Percentiles rank a stretch among this genome's conserved stretches.
Conservation (phyloP, 1,284 basidiomycete species). For the Trametes sp. region DNA sequence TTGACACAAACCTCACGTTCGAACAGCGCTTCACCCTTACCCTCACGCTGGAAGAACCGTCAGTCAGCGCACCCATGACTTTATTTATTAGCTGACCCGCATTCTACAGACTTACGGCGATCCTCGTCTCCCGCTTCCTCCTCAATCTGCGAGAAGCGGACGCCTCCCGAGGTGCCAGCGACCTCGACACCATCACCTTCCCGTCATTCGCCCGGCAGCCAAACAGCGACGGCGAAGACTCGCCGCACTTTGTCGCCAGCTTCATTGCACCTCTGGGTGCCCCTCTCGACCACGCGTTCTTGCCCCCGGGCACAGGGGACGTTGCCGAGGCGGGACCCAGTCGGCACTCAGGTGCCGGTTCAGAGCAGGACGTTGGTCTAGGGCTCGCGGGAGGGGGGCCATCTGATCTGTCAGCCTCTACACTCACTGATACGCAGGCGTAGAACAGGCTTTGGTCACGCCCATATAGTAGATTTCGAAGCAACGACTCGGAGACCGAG, state of each 20-base stretch:
- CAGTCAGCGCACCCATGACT: not conserved
- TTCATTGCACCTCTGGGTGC: constrained; percentile 10
- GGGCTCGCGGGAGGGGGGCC: no score
- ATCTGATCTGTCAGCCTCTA: no score
- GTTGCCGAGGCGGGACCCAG: no score
- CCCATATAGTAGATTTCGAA: no score
- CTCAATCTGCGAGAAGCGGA: constrained; percentile 20
- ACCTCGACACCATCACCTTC: constrained; percentile 1
- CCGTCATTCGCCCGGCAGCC: constrained; percentile 2
- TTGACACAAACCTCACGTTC: not conserved
- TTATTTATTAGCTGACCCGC: not conserved
- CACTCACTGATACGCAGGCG: no score
- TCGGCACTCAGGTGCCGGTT: no score
- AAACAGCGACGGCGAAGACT: not conserved
- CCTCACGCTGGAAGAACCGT: constrained; percentile 14
- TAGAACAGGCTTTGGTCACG: no score
- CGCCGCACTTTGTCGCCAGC: not conserved
- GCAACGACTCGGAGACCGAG: no score
- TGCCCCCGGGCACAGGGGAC: not conserved
- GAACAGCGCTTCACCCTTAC: constrained; percentile 13
- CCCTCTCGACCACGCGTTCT: not conserved
- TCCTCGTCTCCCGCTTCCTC: constrained; percentile 24
- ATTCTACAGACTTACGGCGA: constrained; percentile 3
- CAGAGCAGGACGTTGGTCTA: no score
- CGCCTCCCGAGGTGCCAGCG: not conserved